Conservation (phyloP, 352 stramenopile genomes). For the Pythium diclinum region DNA sequence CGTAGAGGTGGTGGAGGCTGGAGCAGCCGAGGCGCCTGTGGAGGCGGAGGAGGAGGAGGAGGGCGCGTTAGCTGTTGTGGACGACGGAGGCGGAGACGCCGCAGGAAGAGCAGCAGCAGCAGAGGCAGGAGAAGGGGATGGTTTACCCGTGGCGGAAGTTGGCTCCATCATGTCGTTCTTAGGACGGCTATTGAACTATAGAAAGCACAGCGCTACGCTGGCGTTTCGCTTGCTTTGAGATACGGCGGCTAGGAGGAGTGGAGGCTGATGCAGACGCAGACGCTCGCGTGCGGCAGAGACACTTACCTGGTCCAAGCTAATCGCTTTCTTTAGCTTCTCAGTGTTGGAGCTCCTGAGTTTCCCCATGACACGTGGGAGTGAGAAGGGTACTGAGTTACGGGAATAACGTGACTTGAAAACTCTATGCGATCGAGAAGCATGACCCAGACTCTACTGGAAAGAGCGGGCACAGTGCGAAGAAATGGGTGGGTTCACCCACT, state of each 20-base stretch:
- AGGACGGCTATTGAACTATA: conserved; percentile 12
- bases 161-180: conserved; percentile 27
- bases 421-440: conserved; percentile 12
- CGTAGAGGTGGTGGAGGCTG: conserved; percentile 23
- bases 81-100: conserved; percentile 4
- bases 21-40: conserved; percentile 8
- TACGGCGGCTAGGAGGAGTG: neutral
- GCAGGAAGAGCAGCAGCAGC: neutral
- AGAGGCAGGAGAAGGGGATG: conserved; percentile 2
- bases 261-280: neutral
- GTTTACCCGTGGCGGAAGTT: conserved; percentile 25
- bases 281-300: neutral
- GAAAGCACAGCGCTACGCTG: conserved; percentile 17
- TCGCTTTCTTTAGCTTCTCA: conserved; percentile 10
- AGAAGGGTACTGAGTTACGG: conserved; percentile 18
- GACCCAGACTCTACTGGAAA: conserved; percentile 8
- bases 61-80: conserved; percentile 20
- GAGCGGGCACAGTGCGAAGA: conserved; percentile 7
- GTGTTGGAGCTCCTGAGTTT: conserved; percentile 3
- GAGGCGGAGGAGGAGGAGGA: conserved; percentile 9
- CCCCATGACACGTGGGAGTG: neutral
- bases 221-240: conserved; percentile 1
- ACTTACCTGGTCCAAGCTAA: neutral
- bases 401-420: conserved; percentile 13
- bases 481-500: conserved; percentile 5